Percentiles rank a stretch among this genome's conserved stretches.
Conservation (phyloP, 2,329 filamentous ascomycete genomes). For the Aspergillus nomiae region DNA sequence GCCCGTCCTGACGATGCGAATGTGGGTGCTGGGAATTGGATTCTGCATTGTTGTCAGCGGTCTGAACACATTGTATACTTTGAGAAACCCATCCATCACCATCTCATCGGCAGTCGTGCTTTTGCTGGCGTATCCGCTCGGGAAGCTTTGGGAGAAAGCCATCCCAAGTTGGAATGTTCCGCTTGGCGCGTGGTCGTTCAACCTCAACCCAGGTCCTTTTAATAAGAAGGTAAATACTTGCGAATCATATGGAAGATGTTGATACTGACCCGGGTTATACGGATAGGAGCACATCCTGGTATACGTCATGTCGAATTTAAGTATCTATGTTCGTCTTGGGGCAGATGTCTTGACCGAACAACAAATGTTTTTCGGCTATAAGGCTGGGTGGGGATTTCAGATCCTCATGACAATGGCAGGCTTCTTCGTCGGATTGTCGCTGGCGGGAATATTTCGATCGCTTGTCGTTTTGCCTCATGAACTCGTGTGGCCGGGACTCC, state of each 20-base stretch:
- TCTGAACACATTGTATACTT: constrained; percentile 20
- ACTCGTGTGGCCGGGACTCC: constrained; percentile 61
- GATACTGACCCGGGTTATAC: neutral
- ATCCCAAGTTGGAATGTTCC: constrained; percentile 24
- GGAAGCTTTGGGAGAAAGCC: constrained; percentile 28
- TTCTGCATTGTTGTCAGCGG: constrained; percentile 20
- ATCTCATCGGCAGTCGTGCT: constrained; percentile 24
- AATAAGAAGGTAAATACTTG: constrained; percentile 27
- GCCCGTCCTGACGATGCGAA: constrained; percentile 25
- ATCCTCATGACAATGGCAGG: constrained; percentile 62
- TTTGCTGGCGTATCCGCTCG: constrained; percentile 24
- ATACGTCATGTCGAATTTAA: constrained; percentile 33
- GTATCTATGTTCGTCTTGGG: constrained; percentile 29
- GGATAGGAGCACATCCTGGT: constrained; percentile 28
- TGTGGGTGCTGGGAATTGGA: constrained; percentile 19
- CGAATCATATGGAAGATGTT: neutral
- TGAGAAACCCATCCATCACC: constrained; percentile 28
- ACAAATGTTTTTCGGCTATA: constrained; percentile 30
- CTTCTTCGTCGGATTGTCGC: constrained; percentile 63
- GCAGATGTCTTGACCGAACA: constrained; percentile 31
- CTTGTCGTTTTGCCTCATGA: constrained; percentile 57
- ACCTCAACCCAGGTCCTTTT: constrained; percentile 33
- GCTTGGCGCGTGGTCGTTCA: constrained; percentile 17
- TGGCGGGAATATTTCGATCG: constrained; percentile 63
- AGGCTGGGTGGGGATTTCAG: constrained; percentile 29